Percentiles rank a stretch among this genome's conserved stretches.
phyloP scores from a whole-genome alignment of 139 green algal genomes.

The Eudorina sp. region DNA sequence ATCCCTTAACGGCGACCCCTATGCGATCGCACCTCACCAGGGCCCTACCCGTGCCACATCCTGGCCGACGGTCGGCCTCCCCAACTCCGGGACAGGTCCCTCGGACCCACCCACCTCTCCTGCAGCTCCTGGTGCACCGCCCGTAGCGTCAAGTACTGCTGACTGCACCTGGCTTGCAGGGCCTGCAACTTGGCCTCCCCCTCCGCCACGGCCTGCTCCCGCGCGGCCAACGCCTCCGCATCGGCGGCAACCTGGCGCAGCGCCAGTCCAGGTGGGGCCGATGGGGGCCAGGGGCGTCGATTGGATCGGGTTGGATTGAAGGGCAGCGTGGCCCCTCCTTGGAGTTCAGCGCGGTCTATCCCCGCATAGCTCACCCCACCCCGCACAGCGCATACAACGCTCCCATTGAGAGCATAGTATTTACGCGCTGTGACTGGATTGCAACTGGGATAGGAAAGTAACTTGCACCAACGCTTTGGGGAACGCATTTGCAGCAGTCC shows the following conservation, averaged over 20 bases:
- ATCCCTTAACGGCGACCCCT: background rate
- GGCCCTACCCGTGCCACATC: background rate
- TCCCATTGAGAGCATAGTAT: no score
- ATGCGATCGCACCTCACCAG: background rate
- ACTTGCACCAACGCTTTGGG: no score
- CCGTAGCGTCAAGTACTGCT: slow-evolving; percentile 35
- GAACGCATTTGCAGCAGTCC: no score
- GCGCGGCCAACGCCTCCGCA: background rate
- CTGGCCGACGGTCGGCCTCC: background rate
- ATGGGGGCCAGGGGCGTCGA: background rate
- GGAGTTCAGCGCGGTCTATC: no score
- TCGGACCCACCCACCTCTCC: slow-evolving; percentile 4
- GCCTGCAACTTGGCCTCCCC: background rate
- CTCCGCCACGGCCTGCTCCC: background rate
- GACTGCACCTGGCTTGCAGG: background rate
- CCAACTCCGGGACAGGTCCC: background rate
- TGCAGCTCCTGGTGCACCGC: slow-evolving; percentile 39
- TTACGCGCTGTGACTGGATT: no score
- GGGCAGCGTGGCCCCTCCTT: no score
- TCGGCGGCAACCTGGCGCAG: background rate
- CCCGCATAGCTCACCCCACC: no score
- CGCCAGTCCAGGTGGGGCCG: background rate
- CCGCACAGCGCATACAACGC: no score
- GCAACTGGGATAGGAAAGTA: no score
- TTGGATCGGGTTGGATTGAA: background rate